These are phyloP conservation scores for Cladosporium sp. DNA, from an alignment of 2,329 filamentous ascomycete genomes.

Conservation along the genomic window DNA sequence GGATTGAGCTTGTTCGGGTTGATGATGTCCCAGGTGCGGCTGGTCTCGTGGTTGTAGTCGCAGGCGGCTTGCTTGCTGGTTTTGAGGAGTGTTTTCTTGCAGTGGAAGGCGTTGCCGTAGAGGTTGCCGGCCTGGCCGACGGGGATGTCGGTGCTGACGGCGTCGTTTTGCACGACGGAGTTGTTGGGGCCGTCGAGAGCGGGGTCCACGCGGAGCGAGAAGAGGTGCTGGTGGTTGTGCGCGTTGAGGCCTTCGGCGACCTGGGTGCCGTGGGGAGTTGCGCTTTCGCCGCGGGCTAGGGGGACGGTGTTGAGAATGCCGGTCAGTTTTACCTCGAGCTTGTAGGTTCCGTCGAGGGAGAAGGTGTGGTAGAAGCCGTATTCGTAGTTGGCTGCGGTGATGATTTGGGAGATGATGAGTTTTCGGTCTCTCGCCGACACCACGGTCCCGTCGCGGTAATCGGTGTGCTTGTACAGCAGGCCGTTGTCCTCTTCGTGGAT, in stretches of 20 bases:
- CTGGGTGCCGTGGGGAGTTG: slow-evolving; percentile 46
- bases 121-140: slow-evolving; percentile 41
- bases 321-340: slow-evolving; percentile 57
- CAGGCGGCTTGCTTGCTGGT: slow-evolving; percentile 17
- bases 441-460: slow-evolving; percentile 57
- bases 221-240: slow-evolving; percentile 66
- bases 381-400: slow-evolving; percentile 65
- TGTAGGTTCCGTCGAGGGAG: slow-evolving; percentile 56
- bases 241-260: slow-evolving; percentile 60
- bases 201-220: slow-evolving; percentile 59
- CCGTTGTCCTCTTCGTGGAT: slow-evolving; percentile 65
- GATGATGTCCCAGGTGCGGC: slow-evolving; percentile 50
- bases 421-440: slow-evolving; percentile 57
- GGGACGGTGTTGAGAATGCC: slow-evolving; percentile 58
- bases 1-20: slow-evolving; percentile 44
- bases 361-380: slow-evolving; percentile 62
- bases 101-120: slow-evolving; percentile 54
- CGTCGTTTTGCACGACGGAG: slow-evolving; percentile 48
- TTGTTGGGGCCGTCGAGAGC: slow-evolving; percentile 54
- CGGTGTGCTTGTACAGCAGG: slow-evolving; percentile 65
- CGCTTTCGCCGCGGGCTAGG: slow-evolving; percentile 42
- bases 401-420: slow-evolving; percentile 61
- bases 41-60: slow-evolving; percentile 41
- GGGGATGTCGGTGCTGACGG: slow-evolving; percentile 38
- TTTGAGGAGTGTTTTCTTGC: slow-evolving; percentile 35